These are phyloP conservation scores for Peltaster fructicola DNA, from an alignment of 2,329 filamentous ascomycete genomes.

Conservation along the genomic window DNA sequence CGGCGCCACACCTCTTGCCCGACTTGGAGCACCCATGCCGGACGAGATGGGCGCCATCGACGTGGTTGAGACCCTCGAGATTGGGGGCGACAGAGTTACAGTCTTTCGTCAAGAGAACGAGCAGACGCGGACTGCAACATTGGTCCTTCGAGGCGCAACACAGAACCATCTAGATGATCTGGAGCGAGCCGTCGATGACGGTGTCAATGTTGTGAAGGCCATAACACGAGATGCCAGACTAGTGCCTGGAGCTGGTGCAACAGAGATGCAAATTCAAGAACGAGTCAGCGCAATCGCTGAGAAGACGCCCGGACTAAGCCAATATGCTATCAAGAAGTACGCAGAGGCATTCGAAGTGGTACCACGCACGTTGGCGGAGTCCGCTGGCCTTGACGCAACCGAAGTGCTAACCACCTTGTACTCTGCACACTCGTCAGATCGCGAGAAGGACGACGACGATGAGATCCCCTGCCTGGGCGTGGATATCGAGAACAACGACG, in stretches of 20 bases:
- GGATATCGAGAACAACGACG: slow-evolving; percentile 77
- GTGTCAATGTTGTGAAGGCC: slow-evolving; percentile 96
- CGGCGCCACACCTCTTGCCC: slow-evolving; percentile 86
- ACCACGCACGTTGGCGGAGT: slow-evolving; percentile 83
- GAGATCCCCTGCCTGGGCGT: slow-evolving; percentile 84
- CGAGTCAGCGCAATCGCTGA: slow-evolving; percentile 80
- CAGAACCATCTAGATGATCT: slow-evolving; percentile 97
- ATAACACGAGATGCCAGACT: slow-evolving; percentile 85
- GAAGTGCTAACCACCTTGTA: slow-evolving; percentile 86
- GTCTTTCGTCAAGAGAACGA: slow-evolving; percentile 96
- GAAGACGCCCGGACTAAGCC: slow-evolving; percentile 77
- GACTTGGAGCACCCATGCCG: slow-evolving; percentile 95
- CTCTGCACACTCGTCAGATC: slow-evolving; percentile 47
- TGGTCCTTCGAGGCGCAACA: slow-evolving; percentile 86
- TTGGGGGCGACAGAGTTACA: slow-evolving; percentile 92
- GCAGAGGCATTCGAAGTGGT: slow-evolving; percentile 96
- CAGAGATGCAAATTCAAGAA: slow-evolving; percentile 86
- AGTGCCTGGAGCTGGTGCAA: slow-evolving; percentile 84
- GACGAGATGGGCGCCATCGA: slow-evolving; percentile 96
- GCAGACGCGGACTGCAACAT: slow-evolving; percentile 76
- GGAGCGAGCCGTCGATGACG: slow-evolving; percentile 91
- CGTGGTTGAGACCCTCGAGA: slow-evolving; percentile 90
- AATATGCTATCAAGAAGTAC: slow-evolving; percentile 95
- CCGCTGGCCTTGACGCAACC: slow-evolving; percentile 89
- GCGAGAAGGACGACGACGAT: slow-evolving; percentile 42